Percentiles rank a stretch among this genome's conserved stretches.
These are phyloP conservation scores for Pichia sp. DNA, from an alignment of 1,139 yeast genomes.

Conservation along the genomic window DNA sequence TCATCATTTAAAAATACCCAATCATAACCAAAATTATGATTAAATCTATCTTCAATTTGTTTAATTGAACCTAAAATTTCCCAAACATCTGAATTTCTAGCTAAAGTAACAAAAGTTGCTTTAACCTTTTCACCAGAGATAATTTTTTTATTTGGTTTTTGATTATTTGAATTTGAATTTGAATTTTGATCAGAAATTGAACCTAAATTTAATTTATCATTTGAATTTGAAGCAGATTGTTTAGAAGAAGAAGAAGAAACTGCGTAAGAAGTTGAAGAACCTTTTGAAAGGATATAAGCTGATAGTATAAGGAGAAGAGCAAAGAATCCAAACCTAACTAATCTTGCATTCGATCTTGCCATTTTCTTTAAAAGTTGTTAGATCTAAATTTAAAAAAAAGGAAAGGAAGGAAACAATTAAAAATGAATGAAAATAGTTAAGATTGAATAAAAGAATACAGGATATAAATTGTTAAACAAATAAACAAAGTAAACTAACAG, in stretches of 20 bases:
- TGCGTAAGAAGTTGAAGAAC: conserved; percentile 40
- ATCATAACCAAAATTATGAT: conserved; percentile 60
- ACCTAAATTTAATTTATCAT: conserved; percentile 2
- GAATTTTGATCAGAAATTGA: conserved; percentile 2
- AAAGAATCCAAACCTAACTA: conserved; percentile 54
- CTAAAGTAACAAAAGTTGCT: conserved; percentile 58
- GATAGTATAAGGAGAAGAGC: conserved; percentile 52
- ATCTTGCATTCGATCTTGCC: conserved; percentile 58
- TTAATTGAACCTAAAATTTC: conserved; percentile 44
- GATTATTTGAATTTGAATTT: too few relatives aligned
- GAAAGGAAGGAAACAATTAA: neutral
- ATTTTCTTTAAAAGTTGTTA: too few relatives aligned
- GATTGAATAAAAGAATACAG: too few relatives aligned
- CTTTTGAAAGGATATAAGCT: conserved; percentile 56
- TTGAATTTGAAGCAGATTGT: conserved; percentile 7
- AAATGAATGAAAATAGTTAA: too few relatives aligned
- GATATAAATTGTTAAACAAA: too few relatives aligned
- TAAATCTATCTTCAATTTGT: conserved; percentile 66
- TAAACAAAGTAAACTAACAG: too few relatives aligned
- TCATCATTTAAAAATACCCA: conserved; percentile 68
- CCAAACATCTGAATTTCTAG: conserved; percentile 48
- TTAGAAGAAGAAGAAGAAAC: conserved; percentile 10
- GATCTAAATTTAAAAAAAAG: neutral
- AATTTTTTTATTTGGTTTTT: too few relatives aligned
- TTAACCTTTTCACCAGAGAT: conserved; percentile 36